These are phyloP conservation scores for Amanita pseudoporphyria DNA, from an alignment of 768 basidiomycete genomes.

Conservation along the genomic window DNA sequence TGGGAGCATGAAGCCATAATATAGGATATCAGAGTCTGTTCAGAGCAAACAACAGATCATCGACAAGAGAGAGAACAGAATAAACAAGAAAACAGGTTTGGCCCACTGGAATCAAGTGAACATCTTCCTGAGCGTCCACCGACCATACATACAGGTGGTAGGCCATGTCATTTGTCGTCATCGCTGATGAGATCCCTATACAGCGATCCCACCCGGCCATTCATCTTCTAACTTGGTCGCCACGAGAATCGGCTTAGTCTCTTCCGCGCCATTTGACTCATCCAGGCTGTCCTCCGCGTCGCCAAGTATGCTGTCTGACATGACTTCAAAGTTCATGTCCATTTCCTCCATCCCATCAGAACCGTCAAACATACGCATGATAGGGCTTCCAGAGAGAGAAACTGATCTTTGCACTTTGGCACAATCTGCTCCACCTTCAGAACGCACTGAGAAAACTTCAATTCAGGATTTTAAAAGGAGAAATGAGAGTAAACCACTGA, in stretches of 20 bases:
- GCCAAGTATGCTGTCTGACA: background rate
- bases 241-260: background rate
- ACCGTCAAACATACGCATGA: background rate
- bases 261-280: background rate
- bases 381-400: background rate
- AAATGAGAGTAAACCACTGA: constrained; percentile 32
- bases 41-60: too few relatives aligned
- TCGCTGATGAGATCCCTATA: background rate
- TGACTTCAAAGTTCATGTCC: background rate
- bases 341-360: background rate
- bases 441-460: constrained; percentile 42
- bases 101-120: too few relatives aligned
- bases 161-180: too few relatives aligned
- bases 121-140: too few relatives aligned
- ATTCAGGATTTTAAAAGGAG: background rate
- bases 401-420: constrained; percentile 26
- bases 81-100: too few relatives aligned
- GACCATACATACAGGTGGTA: too few relatives aligned
- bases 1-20: too few relatives aligned
- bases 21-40: too few relatives aligned
- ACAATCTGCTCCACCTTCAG: constrained; percentile 78
- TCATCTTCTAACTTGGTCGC: constrained; percentile 4
- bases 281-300: background rate
- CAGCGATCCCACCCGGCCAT: constrained; percentile 1
- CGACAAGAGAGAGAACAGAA: too few relatives aligned